Evolutionary conservation across 1,284 basidiomycete genomes (phyloP), one percentile per base, ranked within the genome.

Genomic region (Ustilago esculenta): DNA sequence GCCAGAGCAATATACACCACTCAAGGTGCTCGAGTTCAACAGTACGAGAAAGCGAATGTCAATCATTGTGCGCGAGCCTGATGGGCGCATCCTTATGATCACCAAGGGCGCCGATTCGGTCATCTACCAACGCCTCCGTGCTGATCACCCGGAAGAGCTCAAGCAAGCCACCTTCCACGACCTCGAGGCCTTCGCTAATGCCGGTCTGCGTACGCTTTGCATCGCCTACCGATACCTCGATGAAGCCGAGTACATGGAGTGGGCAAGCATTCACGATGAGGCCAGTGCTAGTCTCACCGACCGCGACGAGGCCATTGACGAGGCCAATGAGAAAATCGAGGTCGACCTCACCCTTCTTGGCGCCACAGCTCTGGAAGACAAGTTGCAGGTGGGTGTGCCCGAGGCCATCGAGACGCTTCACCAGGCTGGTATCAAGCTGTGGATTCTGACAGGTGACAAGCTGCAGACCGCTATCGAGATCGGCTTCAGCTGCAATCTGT

Each of bases 391-490:
- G 75, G 94, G 95, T 24, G 94, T 98, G 1, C 95, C 95, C 0
- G 94, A 96, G 61, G 90, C 95, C 0, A 98, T 98, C 73, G 92
- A 93, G 73, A 90, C 87, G 57, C 85, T 98, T 17, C 94, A 97
- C 79, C 85, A 87, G 36, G 95, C 94, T 0, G 94, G 94, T 8
- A 97, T 98, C 85, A 98, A 97, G 84, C 84, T 98, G 3, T 98
- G 95, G 94, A 93, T 94, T 80, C 84, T 94, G 53, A 94, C 92
- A 29, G 94, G 94, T 44, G 94, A 98, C 85, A 98, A 98, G 83
- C 86, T 97, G 1, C 94, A 98, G 83, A 98, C 94, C 3, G 94
- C 94, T 17, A 97, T 98, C 79, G 94, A 98, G 82, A 98, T 98
- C 60, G 90, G 88, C 49, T 71, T 75, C 58, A 73, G 70, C 24